Evolutionary conservation across 2,329 filamentous ascomycete species (phyloP).

Genomic region (Scedosporium boydii): DNA sequence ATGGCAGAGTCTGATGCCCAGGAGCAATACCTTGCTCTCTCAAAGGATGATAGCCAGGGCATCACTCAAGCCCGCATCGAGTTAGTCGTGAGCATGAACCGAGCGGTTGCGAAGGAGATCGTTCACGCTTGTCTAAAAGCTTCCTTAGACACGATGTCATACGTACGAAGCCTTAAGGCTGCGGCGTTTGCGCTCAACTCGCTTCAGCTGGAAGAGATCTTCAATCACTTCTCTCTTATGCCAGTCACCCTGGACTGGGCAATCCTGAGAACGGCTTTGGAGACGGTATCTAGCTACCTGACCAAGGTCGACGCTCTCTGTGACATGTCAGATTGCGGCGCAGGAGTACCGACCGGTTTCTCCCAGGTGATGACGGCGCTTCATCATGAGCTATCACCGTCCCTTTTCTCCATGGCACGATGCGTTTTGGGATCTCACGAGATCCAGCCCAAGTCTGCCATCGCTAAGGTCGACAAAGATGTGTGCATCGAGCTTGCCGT

Average conservation of each 20-base stretch:
- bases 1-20: constrained; percentile 47
- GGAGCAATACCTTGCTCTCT: constrained; percentile 41
- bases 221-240: constrained; percentile 34
- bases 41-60: constrained; percentile 31
- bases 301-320: neutral
- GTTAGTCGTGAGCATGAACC: constrained; percentile 41
- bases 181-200: constrained; percentile 40
- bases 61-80: constrained; percentile 36
- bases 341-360: neutral
- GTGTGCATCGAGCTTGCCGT: constrained; percentile 35
- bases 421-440: constrained; percentile 20
- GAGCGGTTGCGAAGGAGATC: constrained; percentile 42
- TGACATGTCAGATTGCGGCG: neutral
- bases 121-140: constrained; percentile 36
- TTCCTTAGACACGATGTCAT: constrained; percentile 40
- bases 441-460: neutral
- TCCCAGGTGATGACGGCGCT: constrained; percentile 21
- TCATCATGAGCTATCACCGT: constrained; percentile 36
- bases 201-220: constrained; percentile 40
- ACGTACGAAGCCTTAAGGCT: constrained; percentile 33
- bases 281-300: constrained; percentile 25
- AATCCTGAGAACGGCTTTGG: constrained; percentile 33
- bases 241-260: constrained; percentile 37
- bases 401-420: constrained; percentile 38
- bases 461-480: constrained; percentile 13